Conservation (phyloP, 495 filamentous ascomycete genomes). For the Hypoxylon trugodes region DNA sequence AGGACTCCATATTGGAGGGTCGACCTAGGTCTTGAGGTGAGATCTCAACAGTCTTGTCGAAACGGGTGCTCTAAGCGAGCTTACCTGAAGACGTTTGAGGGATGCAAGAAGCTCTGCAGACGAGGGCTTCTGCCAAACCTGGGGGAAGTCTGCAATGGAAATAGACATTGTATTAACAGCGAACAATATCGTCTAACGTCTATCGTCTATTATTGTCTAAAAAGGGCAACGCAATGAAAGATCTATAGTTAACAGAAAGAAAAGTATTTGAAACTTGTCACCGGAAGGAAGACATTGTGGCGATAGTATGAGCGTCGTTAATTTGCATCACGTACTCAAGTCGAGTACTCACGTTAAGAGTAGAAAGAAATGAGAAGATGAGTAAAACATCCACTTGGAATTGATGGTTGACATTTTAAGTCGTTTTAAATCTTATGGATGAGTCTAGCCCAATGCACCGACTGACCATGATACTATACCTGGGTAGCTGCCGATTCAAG, state of each 20-base stretch:
- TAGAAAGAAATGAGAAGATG: background rate
- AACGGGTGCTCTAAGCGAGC: background rate
- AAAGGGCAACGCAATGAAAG: background rate
- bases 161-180: conserved; percentile 26
- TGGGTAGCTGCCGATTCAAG: conserved; percentile 4
- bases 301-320: conserved; percentile 4
- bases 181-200: too few relatives aligned
- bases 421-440: background rate
- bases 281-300: conserved; percentile 31
- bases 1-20: conserved; percentile 53
- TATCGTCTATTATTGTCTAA: conserved; percentile 19
- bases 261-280: conserved; percentile 19
- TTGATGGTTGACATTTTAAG: background rate
- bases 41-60: background rate
- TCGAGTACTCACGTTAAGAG: background rate
- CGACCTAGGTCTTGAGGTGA: conserved; percentile 33
- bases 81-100: conserved; percentile 50
- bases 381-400: background rate
- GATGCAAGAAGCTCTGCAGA: conserved; percentile 47
- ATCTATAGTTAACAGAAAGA: conserved; percentile 7
- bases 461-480: conserved; percentile 13
- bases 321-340: conserved; percentile 10
- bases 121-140: conserved; percentile 57
- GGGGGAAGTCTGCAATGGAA: conserved; percentile 47
- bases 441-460: conserved; percentile 28